Conservation (phyloP, 1,284 basidiomycete species). For the Heterobasidion parviporum region DNA sequence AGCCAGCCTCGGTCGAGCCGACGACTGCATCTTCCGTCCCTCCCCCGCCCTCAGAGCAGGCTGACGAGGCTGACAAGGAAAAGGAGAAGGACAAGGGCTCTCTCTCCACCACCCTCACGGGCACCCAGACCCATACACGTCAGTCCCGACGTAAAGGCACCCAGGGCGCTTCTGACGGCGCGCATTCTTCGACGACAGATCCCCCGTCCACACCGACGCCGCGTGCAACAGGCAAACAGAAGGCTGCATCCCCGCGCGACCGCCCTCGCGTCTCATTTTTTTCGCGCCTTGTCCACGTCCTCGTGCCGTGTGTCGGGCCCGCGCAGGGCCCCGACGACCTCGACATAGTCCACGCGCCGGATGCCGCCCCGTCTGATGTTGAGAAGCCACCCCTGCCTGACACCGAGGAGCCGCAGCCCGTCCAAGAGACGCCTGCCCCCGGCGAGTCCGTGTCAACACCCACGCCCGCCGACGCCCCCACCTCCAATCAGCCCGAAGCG, state of each 20-base stretch:
- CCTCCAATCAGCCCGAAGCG: slow-evolving; percentile 11
- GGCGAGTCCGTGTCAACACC: slow-evolving; percentile 6
- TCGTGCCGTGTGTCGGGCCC: slow-evolving; percentile 42
- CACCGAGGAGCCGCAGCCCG: slow-evolving; percentile 3
- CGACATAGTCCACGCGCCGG: slow-evolving; percentile 20
- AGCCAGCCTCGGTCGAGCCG: slow-evolving; percentile 6
- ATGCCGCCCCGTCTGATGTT: slow-evolving; percentile 15
- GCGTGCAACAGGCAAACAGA: slow-evolving; percentile 17
- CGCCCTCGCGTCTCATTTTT: slow-evolving; percentile 27
- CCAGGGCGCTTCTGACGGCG: slow-evolving; percentile 28
- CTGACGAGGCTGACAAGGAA: slow-evolving; percentile 16
- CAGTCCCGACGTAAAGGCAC: slow-evolving; percentile 24
- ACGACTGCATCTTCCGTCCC: slow-evolving; percentile 8
- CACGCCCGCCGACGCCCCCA: slow-evolving; percentile 8
- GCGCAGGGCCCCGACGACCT: slow-evolving; percentile 27
- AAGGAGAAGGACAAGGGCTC: slow-evolving; percentile 38
- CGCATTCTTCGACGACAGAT: slow-evolving; percentile 24
- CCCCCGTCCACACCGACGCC: slow-evolving; percentile 13
- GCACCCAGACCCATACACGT: slow-evolving; percentile 21
- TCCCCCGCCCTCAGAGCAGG: slow-evolving; percentile 11
- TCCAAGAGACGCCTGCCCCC: slow-evolving; percentile 10
- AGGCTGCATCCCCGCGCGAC: slow-evolving; percentile 21
- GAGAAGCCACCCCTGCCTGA: slow-evolving; percentile 19
- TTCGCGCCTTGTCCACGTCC: slow-evolving; percentile 35
- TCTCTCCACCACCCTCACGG: slow-evolving; percentile 28